These are phyloP conservation scores for Backusella parvicylindrica DNA, from an alignment of 192 early-diverging fungal species.

Conservation along the genomic window DNA sequence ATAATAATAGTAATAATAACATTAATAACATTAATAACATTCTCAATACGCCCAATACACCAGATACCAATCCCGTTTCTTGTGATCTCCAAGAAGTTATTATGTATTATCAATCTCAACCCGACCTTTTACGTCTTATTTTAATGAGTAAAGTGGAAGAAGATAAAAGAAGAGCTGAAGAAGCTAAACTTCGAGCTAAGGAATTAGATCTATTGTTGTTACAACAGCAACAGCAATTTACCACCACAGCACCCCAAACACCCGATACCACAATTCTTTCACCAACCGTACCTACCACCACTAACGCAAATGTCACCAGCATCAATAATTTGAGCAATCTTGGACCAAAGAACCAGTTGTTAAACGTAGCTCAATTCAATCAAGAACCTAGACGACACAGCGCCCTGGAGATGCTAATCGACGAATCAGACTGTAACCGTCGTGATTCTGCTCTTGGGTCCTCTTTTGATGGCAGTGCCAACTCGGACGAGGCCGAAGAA, in stretches of 20 bases:
- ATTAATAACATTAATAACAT: background rate
- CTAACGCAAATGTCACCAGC: background rate
- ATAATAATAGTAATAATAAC: background rate
- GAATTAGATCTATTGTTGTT: conserved; percentile 43
- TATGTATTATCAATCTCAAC: conserved; percentile 42
- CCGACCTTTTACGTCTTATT: conserved; percentile 50
- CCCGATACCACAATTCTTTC: background rate
- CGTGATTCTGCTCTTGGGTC: conserved; percentile 16
- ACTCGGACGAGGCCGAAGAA: conserved; percentile 19
- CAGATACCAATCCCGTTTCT: conserved; percentile 1
- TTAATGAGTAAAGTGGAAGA: conserved; percentile 55
- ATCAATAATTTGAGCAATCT: background rate
- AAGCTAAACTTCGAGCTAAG: conserved; percentile 48
- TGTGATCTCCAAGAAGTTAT: conserved; percentile 51
- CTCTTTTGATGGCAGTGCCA: conserved; percentile 16
- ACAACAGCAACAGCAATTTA: conserved; percentile 24
- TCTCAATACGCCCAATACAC: background rate
- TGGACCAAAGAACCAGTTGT: background rate
- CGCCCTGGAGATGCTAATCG: background rate
- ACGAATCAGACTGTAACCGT: conserved; percentile 1
- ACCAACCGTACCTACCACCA: background rate
- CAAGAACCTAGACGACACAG: conserved; percentile 7
- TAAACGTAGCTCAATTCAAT: background rate
- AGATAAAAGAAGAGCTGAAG: conserved; percentile 51
- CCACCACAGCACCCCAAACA: background rate